phyloP scores from a whole-genome alignment of 371 early-diverging fungal species.

The Apophysomyces ossiformis region DNA sequence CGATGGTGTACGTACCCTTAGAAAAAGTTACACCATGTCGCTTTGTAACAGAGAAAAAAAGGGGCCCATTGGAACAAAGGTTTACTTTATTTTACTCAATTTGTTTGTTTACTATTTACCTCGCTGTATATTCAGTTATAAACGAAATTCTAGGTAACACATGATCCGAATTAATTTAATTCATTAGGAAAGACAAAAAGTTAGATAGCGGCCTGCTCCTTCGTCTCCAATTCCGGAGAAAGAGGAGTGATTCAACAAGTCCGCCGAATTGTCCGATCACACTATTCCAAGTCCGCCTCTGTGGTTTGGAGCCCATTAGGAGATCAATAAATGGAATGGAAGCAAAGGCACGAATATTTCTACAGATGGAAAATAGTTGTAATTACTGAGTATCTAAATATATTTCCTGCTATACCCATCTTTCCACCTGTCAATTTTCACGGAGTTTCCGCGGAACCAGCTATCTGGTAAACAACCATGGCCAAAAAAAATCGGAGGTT shows the following conservation, averaged over 20 bases:
- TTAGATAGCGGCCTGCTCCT: not conserved
- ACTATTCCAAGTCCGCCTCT: not conserved
- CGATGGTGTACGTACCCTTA: not conserved
- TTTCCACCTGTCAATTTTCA: not conserved
- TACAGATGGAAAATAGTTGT: too few relatives aligned
- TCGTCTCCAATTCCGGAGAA: slow-evolving; percentile 5
- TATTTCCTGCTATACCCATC: too few relatives aligned
- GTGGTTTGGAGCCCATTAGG: not conserved
- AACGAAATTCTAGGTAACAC: not conserved
- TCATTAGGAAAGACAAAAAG: slow-evolving; percentile 1
- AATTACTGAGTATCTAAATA: too few relatives aligned
- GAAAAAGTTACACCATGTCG: slow-evolving; percentile 1
- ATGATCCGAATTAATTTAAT: slow-evolving; percentile 10
- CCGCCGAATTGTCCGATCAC: slow-evolving; percentile 3
- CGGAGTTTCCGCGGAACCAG: slow-evolving; percentile 7
- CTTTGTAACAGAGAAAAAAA: not conserved
- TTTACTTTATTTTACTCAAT: not conserved
- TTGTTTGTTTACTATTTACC: not conserved
- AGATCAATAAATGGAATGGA: too few relatives aligned
- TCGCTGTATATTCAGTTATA: not conserved
- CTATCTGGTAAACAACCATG: not conserved
- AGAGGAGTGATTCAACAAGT: not conserved
- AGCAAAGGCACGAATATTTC: too few relatives aligned
- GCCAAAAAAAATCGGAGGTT: not conserved
- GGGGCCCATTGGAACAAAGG: too few relatives aligned